Conservation (phyloP, 805 yeast genomes). For the Geotrichum ghanense region DNA sequence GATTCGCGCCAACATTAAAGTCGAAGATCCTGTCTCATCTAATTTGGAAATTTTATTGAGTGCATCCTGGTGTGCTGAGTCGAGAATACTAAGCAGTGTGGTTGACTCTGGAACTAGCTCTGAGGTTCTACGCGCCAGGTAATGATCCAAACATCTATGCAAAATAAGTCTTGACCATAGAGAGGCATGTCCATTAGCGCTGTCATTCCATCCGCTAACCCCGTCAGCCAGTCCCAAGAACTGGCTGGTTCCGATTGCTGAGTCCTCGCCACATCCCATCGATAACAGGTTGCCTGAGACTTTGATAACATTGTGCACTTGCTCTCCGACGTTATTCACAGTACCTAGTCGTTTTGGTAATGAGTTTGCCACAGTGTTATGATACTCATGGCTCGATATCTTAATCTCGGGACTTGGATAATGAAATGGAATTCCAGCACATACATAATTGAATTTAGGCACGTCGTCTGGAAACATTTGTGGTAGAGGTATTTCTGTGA, state of each 20-base stretch:
- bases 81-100: constrained; percentile 6
- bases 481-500: neutral
- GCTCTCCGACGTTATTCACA: neutral
- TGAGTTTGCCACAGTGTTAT: no score
- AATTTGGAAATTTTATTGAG: constrained; percentile 7
- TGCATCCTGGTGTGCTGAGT: constrained; percentile 9
- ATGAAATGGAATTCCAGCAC: neutral
- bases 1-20: constrained; percentile 9
- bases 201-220: constrained; percentile 11
- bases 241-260: neutral
- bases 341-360: no score
- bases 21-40: constrained; percentile 9
- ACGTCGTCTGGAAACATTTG: neutral
- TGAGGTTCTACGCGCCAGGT: neutral
- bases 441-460: neutral
- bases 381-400: no score
- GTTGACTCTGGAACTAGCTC: no score
- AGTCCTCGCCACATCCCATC: neutral
- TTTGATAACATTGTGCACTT: neutral
- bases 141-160: constrained; percentile 8
- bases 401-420: no score
- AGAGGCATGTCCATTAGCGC: constrained; percentile 9
- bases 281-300: neutral
- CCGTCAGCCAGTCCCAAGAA: constrained; percentile 10
- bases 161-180: constrained; percentile 11